Percentiles rank a stretch among this genome's conserved stretches.
Conservation (phyloP, 305 asterid genomes). For the Rubia tinctorum region DNA sequence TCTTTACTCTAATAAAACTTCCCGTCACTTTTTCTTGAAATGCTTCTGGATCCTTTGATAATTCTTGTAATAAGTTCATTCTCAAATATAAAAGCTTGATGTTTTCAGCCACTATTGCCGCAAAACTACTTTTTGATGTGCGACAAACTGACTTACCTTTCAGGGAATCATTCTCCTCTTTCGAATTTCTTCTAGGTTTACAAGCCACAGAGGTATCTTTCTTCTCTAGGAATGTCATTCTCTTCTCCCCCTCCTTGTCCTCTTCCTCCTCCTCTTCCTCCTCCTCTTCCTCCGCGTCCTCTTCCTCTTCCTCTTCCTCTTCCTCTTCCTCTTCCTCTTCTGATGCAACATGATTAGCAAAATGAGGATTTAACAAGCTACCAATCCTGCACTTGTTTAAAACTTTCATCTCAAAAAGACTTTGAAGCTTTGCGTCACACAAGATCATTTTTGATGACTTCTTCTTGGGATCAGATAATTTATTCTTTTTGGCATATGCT, state of each 20-base stretch:
- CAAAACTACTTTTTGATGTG: slow-evolving; percentile 37
- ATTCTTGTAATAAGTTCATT: slow-evolving; percentile 54
- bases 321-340: slow-evolving; percentile 32
- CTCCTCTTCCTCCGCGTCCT: neutral
- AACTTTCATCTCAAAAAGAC: slow-evolving; percentile 46
- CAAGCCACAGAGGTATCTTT: neutral
- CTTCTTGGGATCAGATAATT: slow-evolving; percentile 46
- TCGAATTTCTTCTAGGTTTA: too few species aligned
- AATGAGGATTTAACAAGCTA: slow-evolving; percentile 64
- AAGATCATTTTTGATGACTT: slow-evolving; percentile 34
- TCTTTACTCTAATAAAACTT: slow-evolving; percentile 60
- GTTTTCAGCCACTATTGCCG: slow-evolving; percentile 62
- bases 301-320: slow-evolving; percentile 30
- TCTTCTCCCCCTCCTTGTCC: neutral
- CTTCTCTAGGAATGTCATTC: neutral
- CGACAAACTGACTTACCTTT: too few species aligned
- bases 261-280: slow-evolving; percentile 14
- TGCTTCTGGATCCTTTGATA: slow-evolving; percentile 52
- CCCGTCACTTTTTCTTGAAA: slow-evolving; percentile 72
- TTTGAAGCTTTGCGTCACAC: slow-evolving; percentile 49
- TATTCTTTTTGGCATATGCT: slow-evolving; percentile 11
- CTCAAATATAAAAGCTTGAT: slow-evolving; percentile 75
- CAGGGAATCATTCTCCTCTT: too few species aligned
- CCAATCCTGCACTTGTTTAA: slow-evolving; percentile 36
- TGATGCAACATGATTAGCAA: slow-evolving; percentile 37